phyloP scores from a whole-genome alignment of 202 grass and related monocot species.

The Zoysia matrella region DNA sequence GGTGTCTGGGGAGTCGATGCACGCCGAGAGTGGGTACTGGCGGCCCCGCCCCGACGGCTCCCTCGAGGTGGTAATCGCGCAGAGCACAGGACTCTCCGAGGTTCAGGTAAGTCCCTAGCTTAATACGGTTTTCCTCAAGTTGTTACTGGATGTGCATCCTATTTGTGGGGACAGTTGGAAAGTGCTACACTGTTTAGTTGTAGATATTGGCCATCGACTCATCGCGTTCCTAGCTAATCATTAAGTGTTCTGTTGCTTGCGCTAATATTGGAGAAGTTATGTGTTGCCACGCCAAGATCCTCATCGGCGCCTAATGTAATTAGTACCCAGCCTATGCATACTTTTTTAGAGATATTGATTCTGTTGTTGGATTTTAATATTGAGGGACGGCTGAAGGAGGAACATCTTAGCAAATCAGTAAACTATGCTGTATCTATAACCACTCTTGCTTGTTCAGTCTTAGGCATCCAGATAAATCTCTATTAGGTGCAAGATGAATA shows the following conservation, averaged over 20 bases:
- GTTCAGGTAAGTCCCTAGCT: constrained; percentile 59
- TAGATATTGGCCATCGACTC: not conserved
- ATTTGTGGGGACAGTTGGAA: not conserved
- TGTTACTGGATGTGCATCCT: not conserved
- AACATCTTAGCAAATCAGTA: not conserved
- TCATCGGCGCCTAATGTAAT: not conserved
- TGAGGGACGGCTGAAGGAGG: not conserved
- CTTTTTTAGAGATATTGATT: not conserved
- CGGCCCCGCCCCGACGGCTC: constrained; percentile 53
- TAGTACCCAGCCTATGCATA: not conserved
- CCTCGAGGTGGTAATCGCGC: constrained; percentile 79
- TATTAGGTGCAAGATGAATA: too few relatives aligned
- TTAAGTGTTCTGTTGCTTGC: not conserved
- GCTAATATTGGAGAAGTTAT: not conserved
- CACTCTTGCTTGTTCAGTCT: not conserved
- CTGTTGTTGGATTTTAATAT: not conserved
- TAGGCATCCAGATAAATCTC: not conserved
- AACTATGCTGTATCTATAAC: not conserved
- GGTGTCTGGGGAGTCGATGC: constrained; percentile 55
- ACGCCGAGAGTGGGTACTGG: constrained; percentile 10
- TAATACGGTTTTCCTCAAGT: not conserved
- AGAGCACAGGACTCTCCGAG: constrained; percentile 86
- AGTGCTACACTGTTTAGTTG: not conserved
- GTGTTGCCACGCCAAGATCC: not conserved
- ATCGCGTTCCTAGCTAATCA: not conserved